Conservation (phyloP, 23 red algal genomes). For the Gracilaria vermiculophylla region DNA sequence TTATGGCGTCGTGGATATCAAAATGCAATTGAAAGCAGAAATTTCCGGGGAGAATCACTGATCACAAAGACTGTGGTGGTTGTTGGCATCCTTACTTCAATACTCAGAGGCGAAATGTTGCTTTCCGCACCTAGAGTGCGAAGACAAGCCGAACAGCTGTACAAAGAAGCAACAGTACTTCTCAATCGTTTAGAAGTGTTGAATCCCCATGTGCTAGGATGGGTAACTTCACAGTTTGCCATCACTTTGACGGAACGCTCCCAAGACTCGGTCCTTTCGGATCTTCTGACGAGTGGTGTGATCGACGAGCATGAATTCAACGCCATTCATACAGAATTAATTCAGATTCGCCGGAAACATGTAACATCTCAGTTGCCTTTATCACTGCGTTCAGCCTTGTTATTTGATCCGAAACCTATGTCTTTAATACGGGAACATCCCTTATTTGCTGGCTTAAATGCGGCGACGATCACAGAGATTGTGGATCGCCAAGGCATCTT, state of each 20-base stretch:
- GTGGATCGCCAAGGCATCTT: conserved; percentile 14
- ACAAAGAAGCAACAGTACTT: conserved; percentile 33
- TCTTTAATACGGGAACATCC: conserved; percentile 10
- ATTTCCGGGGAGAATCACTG: conserved; percentile 6
- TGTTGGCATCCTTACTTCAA: conserved; percentile 27
- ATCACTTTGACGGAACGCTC: conserved; percentile 15
- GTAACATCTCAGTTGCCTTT: background rate
- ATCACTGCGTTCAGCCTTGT: background rate
- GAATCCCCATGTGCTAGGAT: conserved; percentile 27
- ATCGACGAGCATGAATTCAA: conserved; percentile 57
- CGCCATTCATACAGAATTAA: conserved; percentile 29
- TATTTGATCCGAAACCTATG: background rate
- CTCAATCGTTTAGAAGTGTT: conserved; percentile 60
- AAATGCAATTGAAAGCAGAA: conserved; percentile 17
- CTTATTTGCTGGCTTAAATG: conserved; percentile 28
- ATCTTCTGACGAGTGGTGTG: conserved; percentile 29
- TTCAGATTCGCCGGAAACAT: conserved; percentile 42
- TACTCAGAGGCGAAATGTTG: conserved; percentile 48
- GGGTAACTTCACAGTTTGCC: conserved; percentile 57
- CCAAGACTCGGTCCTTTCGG: conserved; percentile 31
- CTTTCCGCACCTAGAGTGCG: conserved; percentile 34
- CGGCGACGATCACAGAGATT: background rate
- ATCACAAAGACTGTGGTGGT: conserved; percentile 42
- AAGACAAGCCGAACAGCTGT: conserved; percentile 28
- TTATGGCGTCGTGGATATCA: background rate